Conservation (phyloP, 140 eudicot species). For the Erigeron philadelphicus region DNA sequence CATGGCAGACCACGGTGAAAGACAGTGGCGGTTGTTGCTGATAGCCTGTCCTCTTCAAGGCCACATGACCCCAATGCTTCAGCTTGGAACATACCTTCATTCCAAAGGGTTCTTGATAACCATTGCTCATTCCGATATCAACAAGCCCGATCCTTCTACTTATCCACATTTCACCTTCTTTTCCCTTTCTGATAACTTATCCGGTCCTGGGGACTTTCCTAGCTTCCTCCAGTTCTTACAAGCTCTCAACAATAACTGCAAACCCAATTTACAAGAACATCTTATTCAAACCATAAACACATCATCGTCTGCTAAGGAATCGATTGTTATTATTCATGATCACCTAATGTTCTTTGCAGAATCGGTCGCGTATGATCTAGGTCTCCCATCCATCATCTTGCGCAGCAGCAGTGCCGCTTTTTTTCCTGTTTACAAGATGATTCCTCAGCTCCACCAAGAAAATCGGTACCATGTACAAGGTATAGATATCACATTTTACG, state of each 20-base stretch:
- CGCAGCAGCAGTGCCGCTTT: slow-evolving; percentile 32
- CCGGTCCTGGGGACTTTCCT: background rate
- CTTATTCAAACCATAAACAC: slow-evolving; percentile 1
- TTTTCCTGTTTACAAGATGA: slow-evolving; percentile 24
- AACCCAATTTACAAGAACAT: slow-evolving; percentile 26
- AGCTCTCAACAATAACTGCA: slow-evolving; percentile 33
- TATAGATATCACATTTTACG: background rate
- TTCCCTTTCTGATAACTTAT: slow-evolving; percentile 18
- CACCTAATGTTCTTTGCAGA: slow-evolving; percentile 35
- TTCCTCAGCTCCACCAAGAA: slow-evolving; percentile 33
- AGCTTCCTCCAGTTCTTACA: slow-evolving; percentile 15
- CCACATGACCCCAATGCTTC: slow-evolving; percentile 47
- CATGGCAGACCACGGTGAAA: slow-evolving; percentile 12
- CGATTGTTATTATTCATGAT: slow-evolving; percentile 40
- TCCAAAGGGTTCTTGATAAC: slow-evolving; percentile 42
- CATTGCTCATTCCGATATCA: slow-evolving; percentile 36
- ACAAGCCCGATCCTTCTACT: slow-evolving; percentile 31
- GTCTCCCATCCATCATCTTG: slow-evolving; percentile 36
- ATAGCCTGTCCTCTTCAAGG: slow-evolving; percentile 40
- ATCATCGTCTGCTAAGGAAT: slow-evolving; percentile 12
- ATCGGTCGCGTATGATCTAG: slow-evolving; percentile 32
- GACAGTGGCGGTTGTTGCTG: slow-evolving; percentile 27
- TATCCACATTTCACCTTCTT: slow-evolving; percentile 27
- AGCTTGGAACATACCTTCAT: slow-evolving; percentile 34
- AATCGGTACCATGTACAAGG: slow-evolving; percentile 41